phyloP scores from a whole-genome alignment of 768 basidiomycete genomes.

The Kondoa malvinella region DNA sequence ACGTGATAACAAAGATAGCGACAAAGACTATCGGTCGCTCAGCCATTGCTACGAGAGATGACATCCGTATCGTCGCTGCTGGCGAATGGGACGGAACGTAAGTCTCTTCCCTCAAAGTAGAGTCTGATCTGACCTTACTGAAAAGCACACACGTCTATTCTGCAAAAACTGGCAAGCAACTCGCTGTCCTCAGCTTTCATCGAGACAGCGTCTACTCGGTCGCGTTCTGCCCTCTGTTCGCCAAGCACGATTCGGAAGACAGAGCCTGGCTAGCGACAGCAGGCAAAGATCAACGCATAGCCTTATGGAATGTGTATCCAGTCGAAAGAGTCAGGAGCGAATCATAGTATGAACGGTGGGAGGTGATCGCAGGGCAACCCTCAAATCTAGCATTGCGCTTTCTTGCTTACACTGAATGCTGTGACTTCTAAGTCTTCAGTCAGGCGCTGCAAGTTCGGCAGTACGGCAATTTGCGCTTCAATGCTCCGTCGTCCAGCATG shows the following conservation, averaged over 20 bases:
- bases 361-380: too few species aligned
- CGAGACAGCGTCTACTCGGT: conserved; percentile 58
- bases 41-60: conserved; percentile 53
- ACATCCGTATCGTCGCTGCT: conserved; percentile 63
- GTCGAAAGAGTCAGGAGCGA: too few species aligned
- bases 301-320: conserved; percentile 46
- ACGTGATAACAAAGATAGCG: not conserved
- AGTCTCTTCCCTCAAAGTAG: conserved; percentile 29
- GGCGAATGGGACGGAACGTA: conserved; percentile 92
- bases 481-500: too few species aligned
- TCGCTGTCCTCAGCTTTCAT: conserved; percentile 73
- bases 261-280: conserved; percentile 49
- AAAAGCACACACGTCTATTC: conserved; percentile 65
- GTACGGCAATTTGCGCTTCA: too few species aligned
- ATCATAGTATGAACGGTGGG: too few species aligned
- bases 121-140: not conserved
- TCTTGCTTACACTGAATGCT: too few species aligned
- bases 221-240: conserved; percentile 43
- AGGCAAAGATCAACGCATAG: conserved; percentile 52
- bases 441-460: too few species aligned
- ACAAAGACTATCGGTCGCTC: conserved; percentile 17
- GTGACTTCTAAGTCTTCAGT: too few species aligned
- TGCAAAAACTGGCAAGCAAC: conserved; percentile 56
- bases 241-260: conserved; percentile 35
- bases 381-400: too few species aligned